Conservation (phyloP, 139 green algal species). For the Chlorella vulgaris region DNA sequence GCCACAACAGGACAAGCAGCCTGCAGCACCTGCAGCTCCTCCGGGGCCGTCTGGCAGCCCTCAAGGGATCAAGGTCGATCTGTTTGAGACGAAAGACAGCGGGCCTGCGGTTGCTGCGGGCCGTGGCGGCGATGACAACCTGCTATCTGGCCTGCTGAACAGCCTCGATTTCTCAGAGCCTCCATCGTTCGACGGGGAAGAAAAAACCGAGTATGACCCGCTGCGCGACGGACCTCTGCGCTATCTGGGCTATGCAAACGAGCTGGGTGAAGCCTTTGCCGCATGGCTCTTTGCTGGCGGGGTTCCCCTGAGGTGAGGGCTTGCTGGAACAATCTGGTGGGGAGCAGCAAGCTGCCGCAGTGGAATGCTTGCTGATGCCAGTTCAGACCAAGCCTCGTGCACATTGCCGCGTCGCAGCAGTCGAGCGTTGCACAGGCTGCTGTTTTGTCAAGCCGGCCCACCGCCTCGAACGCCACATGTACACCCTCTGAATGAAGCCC, state of each 20-base stretch:
- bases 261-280: slow-evolving; percentile 78
- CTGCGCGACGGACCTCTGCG: slow-evolving; percentile 70
- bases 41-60: neutral
- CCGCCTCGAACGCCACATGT: no score
- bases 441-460: no score
- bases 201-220: slow-evolving; percentile 70
- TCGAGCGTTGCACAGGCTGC: no score
- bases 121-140: neutral
- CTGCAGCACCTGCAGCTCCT: neutral
- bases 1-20: neutral
- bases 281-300: slow-evolving; percentile 71
- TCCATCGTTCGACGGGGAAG: slow-evolving; percentile 39
- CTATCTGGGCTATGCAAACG: slow-evolving; percentile 83
- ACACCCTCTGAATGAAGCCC: no score
- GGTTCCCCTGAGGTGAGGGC: slow-evolving; percentile 55
- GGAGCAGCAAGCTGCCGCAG: no score
- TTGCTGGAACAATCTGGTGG: no score
- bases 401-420: no score
- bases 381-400: neutral
- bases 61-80: neutral
- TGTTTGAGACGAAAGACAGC: slow-evolving; percentile 28
- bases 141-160: neutral
- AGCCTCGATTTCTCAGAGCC: slow-evolving; percentile 46
- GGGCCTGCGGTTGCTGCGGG: no score
- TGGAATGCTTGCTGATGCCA: neutral